Evolutionary conservation across 768 basidiomycete genomes (phyloP).

Genomic region (Rhizopogon vesiculosus): DNA sequence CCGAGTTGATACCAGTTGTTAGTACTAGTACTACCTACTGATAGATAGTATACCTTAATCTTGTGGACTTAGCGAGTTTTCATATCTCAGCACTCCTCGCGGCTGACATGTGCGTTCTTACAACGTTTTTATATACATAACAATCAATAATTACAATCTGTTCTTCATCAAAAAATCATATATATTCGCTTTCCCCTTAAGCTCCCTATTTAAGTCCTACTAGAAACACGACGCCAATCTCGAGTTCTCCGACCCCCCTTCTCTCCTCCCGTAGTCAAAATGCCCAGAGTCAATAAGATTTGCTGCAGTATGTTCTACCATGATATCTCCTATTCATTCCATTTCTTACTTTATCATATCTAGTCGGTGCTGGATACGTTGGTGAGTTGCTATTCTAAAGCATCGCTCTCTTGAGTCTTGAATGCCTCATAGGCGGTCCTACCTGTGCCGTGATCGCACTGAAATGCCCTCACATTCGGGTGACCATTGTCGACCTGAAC

Average conservation of each 20-base stretch:
- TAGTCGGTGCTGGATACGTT: conserved; percentile 91
- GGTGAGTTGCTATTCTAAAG: conserved; percentile 43
- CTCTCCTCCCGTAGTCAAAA: conserved; percentile 1
- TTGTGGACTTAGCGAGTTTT: too few species aligned
- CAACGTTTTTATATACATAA: too few species aligned
- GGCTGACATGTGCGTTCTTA: too few species aligned
- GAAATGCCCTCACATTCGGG: conserved; percentile 87
- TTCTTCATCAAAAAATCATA: too few species aligned
- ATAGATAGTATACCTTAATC: too few species aligned
- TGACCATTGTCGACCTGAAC: conserved; percentile 99
- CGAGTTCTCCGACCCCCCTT: background rate
- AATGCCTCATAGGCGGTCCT: conserved; percentile 65
- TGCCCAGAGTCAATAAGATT: conserved; percentile 67
- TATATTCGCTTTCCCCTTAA: background rate
- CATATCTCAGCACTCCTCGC: too few species aligned
- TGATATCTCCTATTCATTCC: background rate
- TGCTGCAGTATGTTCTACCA: conserved; percentile 72
- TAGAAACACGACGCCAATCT: background rate
- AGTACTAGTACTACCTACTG: too few species aligned
- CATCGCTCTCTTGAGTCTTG: background rate
- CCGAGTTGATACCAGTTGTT: too few species aligned
- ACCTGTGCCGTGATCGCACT: conserved; percentile 94
- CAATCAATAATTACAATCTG: too few species aligned
- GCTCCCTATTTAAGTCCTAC: background rate
- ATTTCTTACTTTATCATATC: conserved; percentile 8